Evolutionary conservation across 2,329 filamentous ascomycete species (phyloP).

Genomic region (Stachybotrys echinatus): DNA sequence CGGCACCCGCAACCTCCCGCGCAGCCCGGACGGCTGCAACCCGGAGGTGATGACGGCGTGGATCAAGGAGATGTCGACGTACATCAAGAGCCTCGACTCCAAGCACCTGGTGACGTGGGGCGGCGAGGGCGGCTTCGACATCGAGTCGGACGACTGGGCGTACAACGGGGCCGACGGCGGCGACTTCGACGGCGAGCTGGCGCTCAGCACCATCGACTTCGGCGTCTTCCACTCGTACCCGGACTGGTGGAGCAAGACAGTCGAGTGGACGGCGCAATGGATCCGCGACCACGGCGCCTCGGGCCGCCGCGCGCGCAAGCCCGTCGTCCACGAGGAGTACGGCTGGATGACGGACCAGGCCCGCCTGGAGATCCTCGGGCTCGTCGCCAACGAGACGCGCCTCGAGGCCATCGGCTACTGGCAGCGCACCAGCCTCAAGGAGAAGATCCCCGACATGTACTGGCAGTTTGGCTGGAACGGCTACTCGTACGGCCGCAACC

Average conservation of each 20-base stretch:
- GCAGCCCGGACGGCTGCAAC: conserved; percentile 41
- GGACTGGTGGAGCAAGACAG: conserved; percentile 50
- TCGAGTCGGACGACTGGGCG: conserved; percentile 33
- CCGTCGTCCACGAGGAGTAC: conserved; percentile 36
- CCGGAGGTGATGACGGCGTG: conserved; percentile 53
- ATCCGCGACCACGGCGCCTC: conserved; percentile 47
- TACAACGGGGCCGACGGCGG: conserved; percentile 46
- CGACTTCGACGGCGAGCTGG: conserved; percentile 45
- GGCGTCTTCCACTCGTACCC: conserved; percentile 52
- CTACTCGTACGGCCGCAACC: conserved; percentile 48
- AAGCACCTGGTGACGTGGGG: conserved; percentile 59
- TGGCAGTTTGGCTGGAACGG: conserved; percentile 50
- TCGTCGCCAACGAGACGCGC: conserved; percentile 35
- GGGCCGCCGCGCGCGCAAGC: conserved; percentile 35
- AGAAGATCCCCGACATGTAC: conserved; percentile 47
- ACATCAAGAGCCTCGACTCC: conserved; percentile 57
- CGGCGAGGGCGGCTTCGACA: conserved; percentile 52
- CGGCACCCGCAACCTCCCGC: conserved; percentile 11
- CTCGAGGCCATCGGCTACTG: conserved; percentile 40
- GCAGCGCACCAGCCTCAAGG: conserved; percentile 41
- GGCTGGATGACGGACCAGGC: conserved; percentile 41
- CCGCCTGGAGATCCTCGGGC: conserved; percentile 34
- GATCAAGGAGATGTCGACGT: conserved; percentile 50
- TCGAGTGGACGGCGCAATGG: conserved; percentile 48
- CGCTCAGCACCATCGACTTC: conserved; percentile 44